Evolutionary conservation across 768 basidiomycete species (phyloP), one percentile per base, ranked within the genome.

Genomic region (Collybiopsis luxurians): DNA sequence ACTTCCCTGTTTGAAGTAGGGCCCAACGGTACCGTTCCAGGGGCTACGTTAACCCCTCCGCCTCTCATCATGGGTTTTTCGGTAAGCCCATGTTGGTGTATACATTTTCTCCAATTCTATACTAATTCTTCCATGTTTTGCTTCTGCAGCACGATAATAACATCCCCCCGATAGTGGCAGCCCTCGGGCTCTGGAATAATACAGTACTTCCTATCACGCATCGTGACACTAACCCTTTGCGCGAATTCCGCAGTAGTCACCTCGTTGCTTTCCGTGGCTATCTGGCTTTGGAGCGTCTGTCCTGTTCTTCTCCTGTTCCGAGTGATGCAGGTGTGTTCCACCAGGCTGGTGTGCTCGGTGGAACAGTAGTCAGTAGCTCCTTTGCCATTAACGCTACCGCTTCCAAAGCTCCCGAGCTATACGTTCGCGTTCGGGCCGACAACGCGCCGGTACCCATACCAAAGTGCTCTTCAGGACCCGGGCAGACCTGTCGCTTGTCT

Each of bases 71-170:
- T 78, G 73, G 71, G 75, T 26, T 75, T 77, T 61, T 77, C 77
- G 12, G 76, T 76, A 57, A 52, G 64, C 56, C 19, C 12, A 31
- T 15, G n/a, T 34, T 49, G 15, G 17, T 23, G 40, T n/a, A 17
- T n/a, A 17, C 21, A 43, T 17, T 15, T 21, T 28, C 26, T 38
- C 30, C 13, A 21, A 46, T 23, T 12, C 28, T 4, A 30, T 9
- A 44, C 13, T 7, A 56, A 1, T 24, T 45, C 46, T 17, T 3
- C 9, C 27, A 26, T 24, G 11, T 12, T 27, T 15, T 24, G 34
- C n/a, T n/a, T n/a, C n/a, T n/a, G n/a, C n/a, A 78, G 76, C 76
- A 78, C 63, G 75, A 78, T 61, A 78, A 77, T 64, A 70, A 78
- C 60, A 64, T 77, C 10, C 75, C 77, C 2, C 75, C 77, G 1